Conservation (phyloP, 1,284 basidiomycete genomes). For the Sphaerobolus stellatus region DNA sequence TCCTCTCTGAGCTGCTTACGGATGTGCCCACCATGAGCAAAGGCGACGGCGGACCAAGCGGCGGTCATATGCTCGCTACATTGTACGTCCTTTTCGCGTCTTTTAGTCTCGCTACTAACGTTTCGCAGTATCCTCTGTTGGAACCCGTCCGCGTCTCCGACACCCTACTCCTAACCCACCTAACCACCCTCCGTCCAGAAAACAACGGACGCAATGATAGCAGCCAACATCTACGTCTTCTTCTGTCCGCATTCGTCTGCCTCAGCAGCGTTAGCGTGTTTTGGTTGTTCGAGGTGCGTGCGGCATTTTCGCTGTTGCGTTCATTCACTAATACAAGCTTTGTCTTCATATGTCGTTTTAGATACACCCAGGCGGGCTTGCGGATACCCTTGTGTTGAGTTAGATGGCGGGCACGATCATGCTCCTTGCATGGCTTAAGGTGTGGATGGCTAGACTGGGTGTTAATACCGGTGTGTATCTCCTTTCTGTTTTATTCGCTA, state of each 20-base stretch:
- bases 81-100: constrained; percentile 49
- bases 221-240: constrained; percentile 79
- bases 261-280: constrained; percentile 76
- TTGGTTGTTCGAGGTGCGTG: constrained; percentile 64
- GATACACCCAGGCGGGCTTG: constrained; percentile 61
- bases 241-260: constrained; percentile 72
- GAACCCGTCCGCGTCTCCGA: constrained; percentile 62
- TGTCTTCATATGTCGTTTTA: constrained; percentile 21
- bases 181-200: constrained; percentile 46
- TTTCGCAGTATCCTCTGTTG: constrained; percentile 72
- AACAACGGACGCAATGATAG: constrained; percentile 87
- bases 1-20: constrained; percentile 61
- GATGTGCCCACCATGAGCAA: constrained; percentile 56
- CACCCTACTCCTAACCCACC: no score
- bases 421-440: constrained; percentile 81
- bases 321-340: neutral
- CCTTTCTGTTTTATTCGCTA: no score
- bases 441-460: constrained; percentile 85
- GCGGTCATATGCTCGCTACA: constrained; percentile 89
- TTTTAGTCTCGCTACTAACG: constrained; percentile 4
- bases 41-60: constrained; percentile 51
- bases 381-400: constrained; percentile 64
- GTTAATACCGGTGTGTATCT: constrained; percentile 84
- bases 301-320: neutral
- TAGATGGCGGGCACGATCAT: constrained; percentile 87